Conservation (phyloP, 257 asterid species). For the Marsdenia floribunda region DNA sequence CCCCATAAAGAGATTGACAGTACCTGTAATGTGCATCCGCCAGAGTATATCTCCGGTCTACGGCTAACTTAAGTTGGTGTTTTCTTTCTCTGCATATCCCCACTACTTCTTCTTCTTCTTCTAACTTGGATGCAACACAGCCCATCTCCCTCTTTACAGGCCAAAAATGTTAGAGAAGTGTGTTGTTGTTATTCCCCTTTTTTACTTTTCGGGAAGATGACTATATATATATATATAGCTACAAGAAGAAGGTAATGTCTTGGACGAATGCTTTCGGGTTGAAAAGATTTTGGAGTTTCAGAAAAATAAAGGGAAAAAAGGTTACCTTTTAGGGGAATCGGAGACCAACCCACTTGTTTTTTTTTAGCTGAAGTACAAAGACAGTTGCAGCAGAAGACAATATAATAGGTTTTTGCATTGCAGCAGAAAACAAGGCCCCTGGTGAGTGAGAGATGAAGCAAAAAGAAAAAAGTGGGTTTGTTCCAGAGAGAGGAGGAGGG, state of each 20-base stretch:
- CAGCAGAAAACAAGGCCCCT: conserved; percentile 5
- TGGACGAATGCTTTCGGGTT: conserved; percentile 26
- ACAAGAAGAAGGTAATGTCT: conserved; percentile 35
- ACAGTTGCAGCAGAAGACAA: conserved; percentile 20
- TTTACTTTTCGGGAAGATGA: conserved; percentile 13
- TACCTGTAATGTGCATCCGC: conserved; percentile 86
- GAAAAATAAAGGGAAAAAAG: conserved; percentile 10
- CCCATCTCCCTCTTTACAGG: conserved; percentile 46
- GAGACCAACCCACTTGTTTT: conserved; percentile 22
- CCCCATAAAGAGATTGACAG: conserved; percentile 70
- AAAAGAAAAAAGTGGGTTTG: conserved; percentile 12
- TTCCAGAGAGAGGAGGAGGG: background rate
- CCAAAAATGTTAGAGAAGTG: background rate
- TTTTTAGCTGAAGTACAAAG: conserved; percentile 19
- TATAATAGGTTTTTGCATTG: conserved; percentile 21
- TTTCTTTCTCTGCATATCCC: conserved; percentile 84
- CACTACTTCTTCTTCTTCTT: conserved; percentile 75
- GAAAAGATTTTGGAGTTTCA: conserved; percentile 24
- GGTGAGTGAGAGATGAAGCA: background rate
- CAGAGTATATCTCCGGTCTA: conserved; percentile 68
- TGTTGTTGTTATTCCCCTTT: background rate
- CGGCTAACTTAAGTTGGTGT: conserved; percentile 62
- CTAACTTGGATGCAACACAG: conserved; percentile 72
- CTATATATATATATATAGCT: background rate
- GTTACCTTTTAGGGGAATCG: conserved; percentile 17